Percentiles rank a stretch among this genome's conserved stretches.
Conservation (phyloP, 192 early-diverging fungal species). For the Coemansia sp. region DNA sequence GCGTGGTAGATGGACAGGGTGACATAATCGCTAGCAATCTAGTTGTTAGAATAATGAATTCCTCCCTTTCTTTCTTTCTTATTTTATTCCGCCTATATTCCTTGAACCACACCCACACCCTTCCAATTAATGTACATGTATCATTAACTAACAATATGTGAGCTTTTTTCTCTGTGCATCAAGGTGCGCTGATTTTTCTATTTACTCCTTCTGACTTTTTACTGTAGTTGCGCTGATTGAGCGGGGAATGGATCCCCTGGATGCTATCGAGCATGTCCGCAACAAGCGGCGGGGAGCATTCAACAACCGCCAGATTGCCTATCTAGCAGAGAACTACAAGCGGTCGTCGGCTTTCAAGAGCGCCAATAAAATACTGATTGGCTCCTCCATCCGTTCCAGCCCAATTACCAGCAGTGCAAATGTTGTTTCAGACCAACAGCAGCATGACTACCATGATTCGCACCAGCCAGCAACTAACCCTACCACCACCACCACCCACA, state of each 20-base stretch:
- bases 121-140: neutral
- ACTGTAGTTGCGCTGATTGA: constrained; percentile 71
- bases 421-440: constrained; percentile 8
- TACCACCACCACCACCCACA: constrained; percentile 16
- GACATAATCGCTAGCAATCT: too few relatives aligned
- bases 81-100: neutral
- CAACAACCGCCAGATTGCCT: constrained; percentile 76
- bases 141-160: neutral
- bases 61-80: too few relatives aligned
- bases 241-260: constrained; percentile 72
- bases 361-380: constrained; percentile 23
- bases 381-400: constrained; percentile 26
- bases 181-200: neutral
- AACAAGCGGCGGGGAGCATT: constrained; percentile 75
- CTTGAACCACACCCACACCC: neutral
- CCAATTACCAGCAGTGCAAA: constrained; percentile 14
- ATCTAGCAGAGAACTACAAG: constrained; percentile 57
- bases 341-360: constrained; percentile 38
- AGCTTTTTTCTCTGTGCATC: neutral
- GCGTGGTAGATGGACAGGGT: too few relatives aligned
- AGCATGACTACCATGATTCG: neutral
- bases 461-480: neutral
- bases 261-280: constrained; percentile 74
- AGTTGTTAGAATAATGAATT: too few relatives aligned
- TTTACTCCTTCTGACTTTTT: constrained; percentile 3